Evolutionary conservation across 257 asterid species (phyloP).

Genomic region (Solanum rostratum): DNA sequence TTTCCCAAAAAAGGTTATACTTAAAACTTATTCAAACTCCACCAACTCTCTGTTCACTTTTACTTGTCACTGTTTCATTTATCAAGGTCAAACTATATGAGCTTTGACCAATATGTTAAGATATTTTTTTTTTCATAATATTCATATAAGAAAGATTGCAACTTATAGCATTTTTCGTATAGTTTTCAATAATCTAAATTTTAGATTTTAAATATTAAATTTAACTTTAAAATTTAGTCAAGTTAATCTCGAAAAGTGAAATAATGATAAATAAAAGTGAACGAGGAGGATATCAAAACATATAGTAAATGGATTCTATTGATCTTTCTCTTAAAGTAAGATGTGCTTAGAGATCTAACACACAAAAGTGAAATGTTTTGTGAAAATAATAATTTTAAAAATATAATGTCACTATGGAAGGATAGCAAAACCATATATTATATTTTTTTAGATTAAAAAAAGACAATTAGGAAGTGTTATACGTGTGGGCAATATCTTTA

Average conservation of each 20-base stretch:
- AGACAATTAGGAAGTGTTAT: background rate
- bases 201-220: too few species aligned
- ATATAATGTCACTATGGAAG: background rate
- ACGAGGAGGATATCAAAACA: background rate
- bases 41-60: too few species aligned
- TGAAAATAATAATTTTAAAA: background rate
- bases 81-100: too few species aligned
- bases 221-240: too few species aligned
- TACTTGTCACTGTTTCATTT: too few species aligned
- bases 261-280: too few species aligned
- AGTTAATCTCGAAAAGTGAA: too few species aligned
- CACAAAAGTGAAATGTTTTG: background rate
- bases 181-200: too few species aligned
- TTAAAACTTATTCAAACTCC: background rate
- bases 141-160: too few species aligned
- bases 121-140: too few species aligned
- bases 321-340: background rate
- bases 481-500: background rate
- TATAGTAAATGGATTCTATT: background rate
- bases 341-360: background rate
- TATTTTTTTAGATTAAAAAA: background rate
- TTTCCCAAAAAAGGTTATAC: background rate
- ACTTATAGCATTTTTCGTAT: too few species aligned
- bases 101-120: too few species aligned
- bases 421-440: background rate